Evolutionary conservation across 140 eudicot genomes (phyloP), one percentile per base, ranked within the genome.

Genomic region (Bidens hawaiensis): DNA sequence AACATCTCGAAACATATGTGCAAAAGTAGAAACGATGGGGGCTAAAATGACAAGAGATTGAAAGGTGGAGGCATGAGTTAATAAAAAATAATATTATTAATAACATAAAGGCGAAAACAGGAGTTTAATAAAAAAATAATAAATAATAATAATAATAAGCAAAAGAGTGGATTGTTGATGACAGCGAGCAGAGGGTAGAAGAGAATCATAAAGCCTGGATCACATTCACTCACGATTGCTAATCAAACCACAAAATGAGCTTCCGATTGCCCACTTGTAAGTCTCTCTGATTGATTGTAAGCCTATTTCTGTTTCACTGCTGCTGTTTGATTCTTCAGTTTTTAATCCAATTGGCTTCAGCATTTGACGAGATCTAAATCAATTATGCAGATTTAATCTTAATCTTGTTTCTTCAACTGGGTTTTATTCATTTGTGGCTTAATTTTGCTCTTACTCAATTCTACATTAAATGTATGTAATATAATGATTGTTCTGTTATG

Each of bases 101-200:
- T n/a, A 33, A 58, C 46, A 58, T 17, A 58, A 58, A 58, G 64
- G 33, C 64, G 28, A 58, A 58, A 58, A 53, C 36, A 26, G 38
- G 38, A 53, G 60, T 26, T 53, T 13, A 3, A 52, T 23, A 53
- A 53, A 53, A n/a, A n/a, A n/a, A n/a, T n/a, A n/a, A n/a, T n/a
- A n/a, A n/a, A n/a, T n/a, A n/a, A n/a, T n/a, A n/a, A n/a, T n/a
- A n/a, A 36, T 17, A 4, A 55, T 16, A 33, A 58, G 36, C 64
- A 58, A 30, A 56, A 56, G 47, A 31, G 27, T 8, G 27, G 62
- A 33, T 58, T 58, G 64, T 58, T 58, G 46, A 58, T 58, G 46
- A 58, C 47, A 58, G 64, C 12, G 16, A 58, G 64, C 12, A 28
- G 45, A 56, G 26, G 62, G 41, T 28, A 31, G 18, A 30, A 31